Base-by-base conservation (phyloP, 1,284 basidiomycete genomes). In the Malassezia nana region DNA sequence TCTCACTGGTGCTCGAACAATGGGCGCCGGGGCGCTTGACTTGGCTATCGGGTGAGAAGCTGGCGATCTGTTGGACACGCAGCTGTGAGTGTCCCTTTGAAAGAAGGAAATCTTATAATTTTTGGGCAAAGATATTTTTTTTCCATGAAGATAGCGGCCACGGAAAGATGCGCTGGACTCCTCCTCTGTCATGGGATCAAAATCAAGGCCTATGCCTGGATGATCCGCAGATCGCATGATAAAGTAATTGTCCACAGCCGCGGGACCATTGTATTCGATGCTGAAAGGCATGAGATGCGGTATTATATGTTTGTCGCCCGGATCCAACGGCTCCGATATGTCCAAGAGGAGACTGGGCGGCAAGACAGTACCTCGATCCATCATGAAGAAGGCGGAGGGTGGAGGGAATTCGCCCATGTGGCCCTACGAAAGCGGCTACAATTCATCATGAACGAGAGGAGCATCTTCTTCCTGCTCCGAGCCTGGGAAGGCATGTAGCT, bases 241-340 rank as follows among this genome's bases (percentile, higher is more conserved):
- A 29, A 56, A 46, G 38, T 50, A 56, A 3, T 33, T 56, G 12
- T 51, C 33, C 9, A 56, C 50, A 22, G 54, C 48, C 16, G 54
- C 54, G 3, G 49, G 42, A 12, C 54, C 54, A 29, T 25, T 51
- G 24, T 51, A 56, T 4, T 50, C 48, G 13, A 56, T 51, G 4
- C 43, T 41, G n/a, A 56, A 56, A 3, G 54, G 54, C 54, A 56
- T 56, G 0, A 56, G 18, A 18, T 56, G 53, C n/a, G 52, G 40
- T 10, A 6, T 38, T 15, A 38, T 9, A 38, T 13, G 8, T 6
- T 38, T 12, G 8, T 2, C 12, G 35, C 16, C 4, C 20, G 16
- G 6, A 6, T 2, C 18, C 3, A 18, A 1, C 7, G 7, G 5
- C 12, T 38, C 35, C 13, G 53, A 12, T 0, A 24, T 35, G 3